Percentiles rank a stretch among this genome's conserved stretches.
These are phyloP conservation scores for Byssothecium circinans DNA, from an alignment of 2,329 filamentous ascomycete species.

Conservation along the genomic window DNA sequence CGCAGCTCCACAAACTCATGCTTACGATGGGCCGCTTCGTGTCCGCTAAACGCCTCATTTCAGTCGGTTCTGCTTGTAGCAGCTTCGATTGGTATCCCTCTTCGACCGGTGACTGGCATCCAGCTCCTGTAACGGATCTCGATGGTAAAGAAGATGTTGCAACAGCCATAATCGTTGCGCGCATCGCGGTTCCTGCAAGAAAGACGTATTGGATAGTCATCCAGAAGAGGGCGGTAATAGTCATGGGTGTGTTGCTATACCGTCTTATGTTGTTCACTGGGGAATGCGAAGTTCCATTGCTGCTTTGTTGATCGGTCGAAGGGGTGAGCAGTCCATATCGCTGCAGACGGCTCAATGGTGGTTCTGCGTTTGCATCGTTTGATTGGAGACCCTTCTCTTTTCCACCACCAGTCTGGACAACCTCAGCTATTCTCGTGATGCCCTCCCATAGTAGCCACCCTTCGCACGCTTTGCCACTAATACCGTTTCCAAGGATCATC, in stretches of 20 bases:
- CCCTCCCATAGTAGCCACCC: slow-evolving; percentile 88
- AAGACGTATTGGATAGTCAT: slow-evolving; percentile 55
- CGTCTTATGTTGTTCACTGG: slow-evolving; percentile 16
- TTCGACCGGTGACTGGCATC: slow-evolving; percentile 34
- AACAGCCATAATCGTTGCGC: slow-evolving; percentile 66
- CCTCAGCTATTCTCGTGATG: slow-evolving; percentile 69
- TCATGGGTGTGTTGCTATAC: slow-evolving; percentile 21
- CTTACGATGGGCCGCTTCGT: slow-evolving; percentile 67
- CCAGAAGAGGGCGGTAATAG: slow-evolving; percentile 53
- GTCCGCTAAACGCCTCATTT: slow-evolving; percentile 35
- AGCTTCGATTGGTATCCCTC: slow-evolving; percentile 35
- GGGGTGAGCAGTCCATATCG: slow-evolving; percentile 58
- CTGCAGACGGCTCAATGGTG: slow-evolving; percentile 52
- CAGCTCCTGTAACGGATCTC: slow-evolving; percentile 44
- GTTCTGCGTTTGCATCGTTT: slow-evolving; percentile 29
- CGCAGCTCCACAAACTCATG: slow-evolving; percentile 76
- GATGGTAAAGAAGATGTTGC: slow-evolving; percentile 68
- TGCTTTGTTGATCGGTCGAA: slow-evolving; percentile 30
- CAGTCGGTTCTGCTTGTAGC: slow-evolving; percentile 30
- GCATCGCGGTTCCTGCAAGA: slow-evolving; percentile 62
- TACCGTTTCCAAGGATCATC: slow-evolving; percentile 79
- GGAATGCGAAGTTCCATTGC: slow-evolving; percentile 17
- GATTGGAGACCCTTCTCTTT: slow-evolving; percentile 32
- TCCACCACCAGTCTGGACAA: slow-evolving; percentile 42
- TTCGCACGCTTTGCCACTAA: slow-evolving; percentile 79